Conservation (phyloP, 1,284 basidiomycete genomes). For the Sphagnurus paluster region DNA sequence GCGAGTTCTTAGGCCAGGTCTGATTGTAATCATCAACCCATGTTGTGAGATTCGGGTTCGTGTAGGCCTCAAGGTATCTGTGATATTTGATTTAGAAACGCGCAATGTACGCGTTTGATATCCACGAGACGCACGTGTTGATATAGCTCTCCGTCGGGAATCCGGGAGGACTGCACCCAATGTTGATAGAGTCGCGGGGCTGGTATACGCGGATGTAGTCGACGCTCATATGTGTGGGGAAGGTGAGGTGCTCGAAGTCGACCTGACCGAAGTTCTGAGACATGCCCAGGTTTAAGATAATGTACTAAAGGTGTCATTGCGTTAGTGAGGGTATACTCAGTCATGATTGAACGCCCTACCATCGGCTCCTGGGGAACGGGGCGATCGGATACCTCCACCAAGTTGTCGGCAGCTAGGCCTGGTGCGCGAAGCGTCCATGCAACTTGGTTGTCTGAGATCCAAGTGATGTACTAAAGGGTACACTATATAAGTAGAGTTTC, state of each 20-base stretch:
- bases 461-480: slow-evolving; percentile 69
- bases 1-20: slow-evolving; percentile 57
- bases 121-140: slow-evolving; percentile 47
- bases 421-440: slow-evolving; percentile 68
- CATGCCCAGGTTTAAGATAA: slow-evolving; percentile 83
- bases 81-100: slow-evolving; percentile 14
- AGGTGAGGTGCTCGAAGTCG: slow-evolving; percentile 64
- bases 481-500: background rate
- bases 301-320: slow-evolving; percentile 48
- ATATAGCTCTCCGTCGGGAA: slow-evolving; percentile 84
- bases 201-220: slow-evolving; percentile 90
- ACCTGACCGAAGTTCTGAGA: slow-evolving; percentile 76
- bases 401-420: slow-evolving; percentile 61
- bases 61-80: slow-evolving; percentile 54
- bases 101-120: too few species aligned
- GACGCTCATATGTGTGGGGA: slow-evolving; percentile 71
- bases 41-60: slow-evolving; percentile 58
- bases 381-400: slow-evolving; percentile 69
- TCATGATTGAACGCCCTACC: slow-evolving; percentile 10
- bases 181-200: slow-evolving; percentile 60
- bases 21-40: slow-evolving; percentile 63
- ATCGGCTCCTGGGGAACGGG: slow-evolving; percentile 66
- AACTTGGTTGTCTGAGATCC: slow-evolving; percentile 62
- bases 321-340: background rate
- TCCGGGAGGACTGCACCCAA: slow-evolving; percentile 81